Conservation (phyloP, 306 rosid genomes). For the Lablab purpureus region DNA sequence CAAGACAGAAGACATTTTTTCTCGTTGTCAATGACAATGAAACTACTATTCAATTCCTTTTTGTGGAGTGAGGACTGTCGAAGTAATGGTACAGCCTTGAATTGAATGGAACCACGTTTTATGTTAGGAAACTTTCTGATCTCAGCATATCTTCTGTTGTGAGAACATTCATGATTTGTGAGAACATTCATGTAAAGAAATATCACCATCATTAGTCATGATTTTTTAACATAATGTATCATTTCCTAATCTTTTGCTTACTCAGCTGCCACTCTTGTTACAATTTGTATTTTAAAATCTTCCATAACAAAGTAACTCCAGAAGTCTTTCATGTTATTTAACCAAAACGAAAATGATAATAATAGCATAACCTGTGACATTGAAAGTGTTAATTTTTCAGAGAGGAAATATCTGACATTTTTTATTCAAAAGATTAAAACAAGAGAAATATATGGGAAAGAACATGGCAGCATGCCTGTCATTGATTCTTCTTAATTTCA, state of each 20-base stretch:
- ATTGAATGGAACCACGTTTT: conserved; percentile 19
- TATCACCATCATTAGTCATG: background rate
- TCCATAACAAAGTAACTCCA: background rate
- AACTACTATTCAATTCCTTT: conserved; percentile 17
- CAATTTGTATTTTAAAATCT: background rate
- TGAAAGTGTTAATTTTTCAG: background rate
- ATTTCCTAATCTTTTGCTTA: background rate
- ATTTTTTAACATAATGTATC: conserved; percentile 4
- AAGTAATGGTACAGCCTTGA: conserved; percentile 18
- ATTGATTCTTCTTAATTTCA: background rate
- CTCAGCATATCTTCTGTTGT: conserved; percentile 12
- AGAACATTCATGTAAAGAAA: conserved; percentile 19
- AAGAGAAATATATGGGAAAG: background rate
- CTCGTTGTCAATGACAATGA: conserved; percentile 1
- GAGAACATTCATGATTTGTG: conserved; percentile 5
- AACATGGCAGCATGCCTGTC: background rate
- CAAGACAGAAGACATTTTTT: conserved; percentile 56
- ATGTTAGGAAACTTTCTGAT: conserved; percentile 25
- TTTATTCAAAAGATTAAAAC: background rate
- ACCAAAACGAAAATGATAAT: background rate
- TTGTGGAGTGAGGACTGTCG: background rate
- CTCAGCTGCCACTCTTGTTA: background rate
- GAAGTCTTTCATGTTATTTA: conserved; percentile 21
- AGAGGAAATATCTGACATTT: background rate
- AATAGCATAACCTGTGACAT: background rate